These are phyloP conservation scores for Yamadazyma oceani DNA, from an alignment of 1,139 yeast species.

Conservation along the genomic window DNA sequence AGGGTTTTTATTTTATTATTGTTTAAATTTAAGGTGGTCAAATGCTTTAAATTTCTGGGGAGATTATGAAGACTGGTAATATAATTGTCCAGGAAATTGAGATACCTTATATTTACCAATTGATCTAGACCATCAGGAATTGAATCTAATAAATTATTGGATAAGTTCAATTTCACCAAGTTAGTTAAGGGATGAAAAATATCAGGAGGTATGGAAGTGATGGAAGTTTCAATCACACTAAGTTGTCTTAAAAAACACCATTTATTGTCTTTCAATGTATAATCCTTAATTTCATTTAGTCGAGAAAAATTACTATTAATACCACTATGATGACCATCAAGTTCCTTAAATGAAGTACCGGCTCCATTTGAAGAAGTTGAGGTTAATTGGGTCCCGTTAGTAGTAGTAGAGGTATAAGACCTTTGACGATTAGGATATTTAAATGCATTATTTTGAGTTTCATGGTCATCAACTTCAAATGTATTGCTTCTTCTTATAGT, in stretches of 20 bases:
- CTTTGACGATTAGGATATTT: slow-evolving; percentile 27
- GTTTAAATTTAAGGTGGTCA: slow-evolving; percentile 54
- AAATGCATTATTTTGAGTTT: slow-evolving; percentile 20
- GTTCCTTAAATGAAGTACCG: slow-evolving; percentile 23
- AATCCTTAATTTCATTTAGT: slow-evolving; percentile 1
- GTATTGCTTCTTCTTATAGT: slow-evolving; percentile 13
- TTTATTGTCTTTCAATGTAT: slow-evolving; percentile 34
- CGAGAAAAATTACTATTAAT: neutral
- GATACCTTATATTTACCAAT: slow-evolving; percentile 48
- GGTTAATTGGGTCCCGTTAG: slow-evolving; percentile 4
- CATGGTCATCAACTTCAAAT: slow-evolving; percentile 13
- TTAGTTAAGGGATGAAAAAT: slow-evolving; percentile 51
- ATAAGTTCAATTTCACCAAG: slow-evolving; percentile 57
- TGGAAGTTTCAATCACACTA: slow-evolving; percentile 56
- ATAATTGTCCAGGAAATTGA: slow-evolving; percentile 58
- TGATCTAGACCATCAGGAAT: slow-evolving; percentile 56
- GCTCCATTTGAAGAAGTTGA: slow-evolving; percentile 17
- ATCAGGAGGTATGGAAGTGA: slow-evolving; percentile 43
- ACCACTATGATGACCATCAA: too few species aligned
- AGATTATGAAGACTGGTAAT: slow-evolving; percentile 40
- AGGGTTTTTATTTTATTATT: slow-evolving; percentile 49
- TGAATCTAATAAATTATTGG: slow-evolving; percentile 50
- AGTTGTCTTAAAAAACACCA: slow-evolving; percentile 61
- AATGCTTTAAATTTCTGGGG: slow-evolving; percentile 40
- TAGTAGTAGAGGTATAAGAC: slow-evolving; percentile 22